phyloP scores from a whole-genome alignment of 768 basidiomycete genomes.

The Termitomyces sp. region DNA sequence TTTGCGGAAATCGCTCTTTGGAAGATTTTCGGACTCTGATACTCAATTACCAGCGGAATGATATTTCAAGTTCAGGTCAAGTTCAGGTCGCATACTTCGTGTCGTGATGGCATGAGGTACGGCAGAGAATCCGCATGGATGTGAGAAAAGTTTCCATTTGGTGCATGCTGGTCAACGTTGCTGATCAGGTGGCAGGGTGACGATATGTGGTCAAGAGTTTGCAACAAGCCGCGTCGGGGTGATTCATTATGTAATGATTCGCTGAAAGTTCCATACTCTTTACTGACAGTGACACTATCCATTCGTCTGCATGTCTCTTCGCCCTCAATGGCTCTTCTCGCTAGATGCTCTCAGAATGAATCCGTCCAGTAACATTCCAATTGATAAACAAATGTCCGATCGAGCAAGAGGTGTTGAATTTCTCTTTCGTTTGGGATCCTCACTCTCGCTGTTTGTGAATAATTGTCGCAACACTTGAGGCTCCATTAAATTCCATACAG shows the following conservation, averaged over 20 bases:
- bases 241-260: slow-evolving; percentile 8
- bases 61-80: too few species aligned
- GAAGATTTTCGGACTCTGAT: background rate
- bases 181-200: background rate
- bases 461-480: slow-evolving; percentile 15
- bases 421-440: slow-evolving; percentile 77
- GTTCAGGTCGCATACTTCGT: background rate
- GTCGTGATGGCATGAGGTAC: background rate
- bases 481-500: slow-evolving; percentile 35
- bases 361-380: slow-evolving; percentile 51
- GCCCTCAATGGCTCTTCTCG: slow-evolving; percentile 73
- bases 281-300: background rate
- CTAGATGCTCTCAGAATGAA: slow-evolving; percentile 55
- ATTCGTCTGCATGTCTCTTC: slow-evolving; percentile 12
- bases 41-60: background rate
- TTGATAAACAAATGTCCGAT: slow-evolving; percentile 74
- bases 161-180: slow-evolving; percentile 1
- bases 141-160: background rate
- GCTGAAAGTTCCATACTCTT: too few species aligned
- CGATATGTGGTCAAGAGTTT: background rate
- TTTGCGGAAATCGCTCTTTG: background rate
- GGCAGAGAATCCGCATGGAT: background rate
- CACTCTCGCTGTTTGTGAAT: slow-evolving; percentile 67
- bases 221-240: too few species aligned
- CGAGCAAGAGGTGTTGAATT: slow-evolving; percentile 83